phyloP scores from a whole-genome alignment of 2,329 filamentous ascomycete species.

The Exophiala oligosperma region DNA sequence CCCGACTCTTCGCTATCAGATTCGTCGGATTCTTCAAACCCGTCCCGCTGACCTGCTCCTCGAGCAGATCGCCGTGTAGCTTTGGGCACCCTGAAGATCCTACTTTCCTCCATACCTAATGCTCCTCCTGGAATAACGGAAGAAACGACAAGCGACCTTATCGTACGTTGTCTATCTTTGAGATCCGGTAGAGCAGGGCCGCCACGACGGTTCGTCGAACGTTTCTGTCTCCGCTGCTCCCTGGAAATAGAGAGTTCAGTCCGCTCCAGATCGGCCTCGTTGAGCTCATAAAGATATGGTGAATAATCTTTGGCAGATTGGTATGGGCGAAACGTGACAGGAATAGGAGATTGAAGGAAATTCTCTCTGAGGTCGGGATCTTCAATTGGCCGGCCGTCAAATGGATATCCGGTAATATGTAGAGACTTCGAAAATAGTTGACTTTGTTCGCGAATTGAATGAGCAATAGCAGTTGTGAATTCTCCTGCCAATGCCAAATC shows the following conservation, averaged over 20 bases:
- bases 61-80: conserved; percentile 56
- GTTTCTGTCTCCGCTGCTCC: conserved; percentile 91
- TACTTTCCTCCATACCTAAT: conserved; percentile 75
- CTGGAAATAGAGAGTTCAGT: conserved; percentile 91
- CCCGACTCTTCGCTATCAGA: conserved; percentile 81
- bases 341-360: conserved; percentile 81
- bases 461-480: conserved; percentile 95
- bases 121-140: conserved; percentile 89
- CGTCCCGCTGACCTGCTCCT: conserved; percentile 57
- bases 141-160: conserved; percentile 88
- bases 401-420: conserved; percentile 90
- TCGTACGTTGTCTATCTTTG: conserved; percentile 89
- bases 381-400: conserved; percentile 89
- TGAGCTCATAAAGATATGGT: conserved; percentile 91
- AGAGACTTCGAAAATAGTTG: conserved; percentile 93
- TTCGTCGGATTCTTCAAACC: conserved; percentile 77
- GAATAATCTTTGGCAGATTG: conserved; percentile 93
- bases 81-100: conserved; percentile 77
- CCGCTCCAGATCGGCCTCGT: conserved; percentile 82
- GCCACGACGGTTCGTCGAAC: conserved; percentile 89
- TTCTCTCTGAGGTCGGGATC: conserved; percentile 84
- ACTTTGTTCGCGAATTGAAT: conserved; percentile 93
- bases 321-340: conserved; percentile 81
- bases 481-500: conserved; percentile 91
- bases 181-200: conserved; percentile 93